Evolutionary conservation across 495 filamentous ascomycete species (phyloP), one percentile per base, ranked within the genome.

Genomic region (Haplographium delicatum): DNA sequence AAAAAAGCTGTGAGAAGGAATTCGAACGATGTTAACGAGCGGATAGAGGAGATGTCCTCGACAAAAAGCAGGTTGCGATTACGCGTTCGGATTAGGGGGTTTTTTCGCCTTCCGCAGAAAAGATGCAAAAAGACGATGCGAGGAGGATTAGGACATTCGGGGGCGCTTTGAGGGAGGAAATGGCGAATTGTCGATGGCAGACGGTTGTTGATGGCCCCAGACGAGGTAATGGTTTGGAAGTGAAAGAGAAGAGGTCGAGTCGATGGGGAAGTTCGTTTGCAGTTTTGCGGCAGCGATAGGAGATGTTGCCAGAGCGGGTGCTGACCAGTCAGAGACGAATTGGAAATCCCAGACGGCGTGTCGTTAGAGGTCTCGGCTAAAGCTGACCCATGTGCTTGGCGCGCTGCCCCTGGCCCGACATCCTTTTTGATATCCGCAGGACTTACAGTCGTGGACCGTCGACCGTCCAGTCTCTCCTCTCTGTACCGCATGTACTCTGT

Each of bases 31-130:
- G 26, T 44, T 58, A 62, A 62, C 59, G 59, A 62, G 59, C 40
- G 59, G 59, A 44, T 62, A 51, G 59, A 62, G 37, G 48, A 62
- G 49, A 75, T 65, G 73, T 73, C 65, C 74, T 68, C 64, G 72
- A 77, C 31, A 19, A 54, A 45, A 52, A 33, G 43, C 56, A 46
- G 46, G 37, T 50, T 58, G 49, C 47, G 47, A 50, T 56, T 56
- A 59, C 52, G 61, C 54, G 54, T 53, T n/a, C n/a, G 42, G 27
- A 43, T 48, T 7, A 23, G 35, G 16, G 34, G 18, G 8, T 15
- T 51, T n/a, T n/a, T 34, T 20, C 38, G 40, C 43, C 53, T 44
- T 49, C 54, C 33, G 49, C 54, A 49, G 47, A 10, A n/a, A 18
- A 20, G 13, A 45, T 31, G 51, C 41, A 27, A 45, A n/a, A 23